These are phyloP conservation scores for Pontederia paniculata DNA, from an alignment of 176 grass and related monocot genomes.

Conservation along the genomic window DNA sequence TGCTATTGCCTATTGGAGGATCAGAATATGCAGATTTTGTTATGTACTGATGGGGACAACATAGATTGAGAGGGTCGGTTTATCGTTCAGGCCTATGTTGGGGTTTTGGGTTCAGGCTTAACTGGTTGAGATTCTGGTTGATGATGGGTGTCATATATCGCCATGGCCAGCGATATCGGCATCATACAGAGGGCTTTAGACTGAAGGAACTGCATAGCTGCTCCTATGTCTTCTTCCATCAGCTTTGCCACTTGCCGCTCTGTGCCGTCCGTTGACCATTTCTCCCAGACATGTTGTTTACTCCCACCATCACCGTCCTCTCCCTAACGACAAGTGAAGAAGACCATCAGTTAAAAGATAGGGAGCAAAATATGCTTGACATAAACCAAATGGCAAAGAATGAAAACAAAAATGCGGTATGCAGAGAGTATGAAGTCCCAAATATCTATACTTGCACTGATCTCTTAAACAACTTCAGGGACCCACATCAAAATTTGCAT, in stretches of 20 bases:
- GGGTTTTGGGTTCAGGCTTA: slow-evolving; percentile 88
- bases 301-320: slow-evolving; percentile 72
- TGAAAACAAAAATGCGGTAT: no score
- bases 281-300: slow-evolving; percentile 88
- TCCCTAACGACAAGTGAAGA: slow-evolving; percentile 58
- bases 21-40: neutral
- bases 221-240: slow-evolving; percentile 89
- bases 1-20: neutral
- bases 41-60: slow-evolving; percentile 6
- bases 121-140: slow-evolving; percentile 50
- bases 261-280: slow-evolving; percentile 95
- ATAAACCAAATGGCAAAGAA: slow-evolving; percentile 14
- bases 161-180: slow-evolving; percentile 94
- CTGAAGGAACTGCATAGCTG: slow-evolving; percentile 97
- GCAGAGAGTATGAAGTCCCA: no score
- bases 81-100: slow-evolving; percentile 30
- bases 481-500: neutral
- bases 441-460: no score
- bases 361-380: slow-evolving; percentile 11
- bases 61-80: neutral
- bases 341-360: slow-evolving; percentile 35
- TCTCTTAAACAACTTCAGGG: no score
- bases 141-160: slow-evolving; percentile 78
- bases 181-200: slow-evolving; percentile 99
- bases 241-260: slow-evolving; percentile 88